A percentile compares a stretch with the other conserved stretches of the same genome.
These are phyloP conservation scores for Stellera chamaejasme DNA, from an alignment of 345 rosid species.

Conservation along the genomic window DNA sequence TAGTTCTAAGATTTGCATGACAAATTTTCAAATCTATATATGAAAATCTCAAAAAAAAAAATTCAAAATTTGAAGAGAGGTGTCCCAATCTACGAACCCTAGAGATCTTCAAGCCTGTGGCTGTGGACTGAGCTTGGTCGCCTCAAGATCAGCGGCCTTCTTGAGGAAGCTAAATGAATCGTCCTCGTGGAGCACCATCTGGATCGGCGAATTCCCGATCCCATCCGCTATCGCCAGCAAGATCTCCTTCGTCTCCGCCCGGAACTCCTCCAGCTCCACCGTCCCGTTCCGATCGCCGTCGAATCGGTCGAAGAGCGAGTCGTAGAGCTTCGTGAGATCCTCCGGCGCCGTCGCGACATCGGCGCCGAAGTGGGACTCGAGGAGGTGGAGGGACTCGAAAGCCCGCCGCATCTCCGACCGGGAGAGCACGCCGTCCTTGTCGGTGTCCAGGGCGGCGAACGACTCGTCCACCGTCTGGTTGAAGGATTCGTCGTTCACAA, in stretches of 20 bases:
- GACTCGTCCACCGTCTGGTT: conserved; percentile 6
- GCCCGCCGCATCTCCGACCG: conserved; percentile 53
- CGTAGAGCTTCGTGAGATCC: conserved; percentile 43
- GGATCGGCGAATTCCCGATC: conserved; percentile 51
- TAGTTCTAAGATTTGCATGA: no score
- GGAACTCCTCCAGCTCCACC: conserved; percentile 47
- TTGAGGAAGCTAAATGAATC: conserved; percentile 39
- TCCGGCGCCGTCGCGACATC: conserved; percentile 47
- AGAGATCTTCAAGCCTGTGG: not conserved
- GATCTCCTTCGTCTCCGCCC: conserved; percentile 57
- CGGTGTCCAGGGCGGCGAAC: conserved; percentile 27
- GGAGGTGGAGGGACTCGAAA: conserved; percentile 51
- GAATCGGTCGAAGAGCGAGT: conserved; percentile 57
- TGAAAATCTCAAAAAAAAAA: no score
- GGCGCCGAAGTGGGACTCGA: conserved; percentile 59
- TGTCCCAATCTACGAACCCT: no score
- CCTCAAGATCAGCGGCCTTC: conserved; percentile 72
- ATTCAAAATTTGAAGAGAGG: no score
- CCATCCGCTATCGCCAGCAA: conserved; percentile 77
- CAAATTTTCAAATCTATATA: no score
- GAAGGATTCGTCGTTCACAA: conserved; percentile 52
- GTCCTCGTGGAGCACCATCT: conserved; percentile 56
- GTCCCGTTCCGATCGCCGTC: conserved; percentile 50
- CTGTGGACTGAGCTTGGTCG: conserved; percentile 28
- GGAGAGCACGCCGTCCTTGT: conserved; percentile 68